Percentiles rank a stretch among this genome's conserved stretches.
Evolutionary conservation across 1,284 basidiomycete genomes (phyloP).

Genomic region (Fistulina hepatica): DNA sequence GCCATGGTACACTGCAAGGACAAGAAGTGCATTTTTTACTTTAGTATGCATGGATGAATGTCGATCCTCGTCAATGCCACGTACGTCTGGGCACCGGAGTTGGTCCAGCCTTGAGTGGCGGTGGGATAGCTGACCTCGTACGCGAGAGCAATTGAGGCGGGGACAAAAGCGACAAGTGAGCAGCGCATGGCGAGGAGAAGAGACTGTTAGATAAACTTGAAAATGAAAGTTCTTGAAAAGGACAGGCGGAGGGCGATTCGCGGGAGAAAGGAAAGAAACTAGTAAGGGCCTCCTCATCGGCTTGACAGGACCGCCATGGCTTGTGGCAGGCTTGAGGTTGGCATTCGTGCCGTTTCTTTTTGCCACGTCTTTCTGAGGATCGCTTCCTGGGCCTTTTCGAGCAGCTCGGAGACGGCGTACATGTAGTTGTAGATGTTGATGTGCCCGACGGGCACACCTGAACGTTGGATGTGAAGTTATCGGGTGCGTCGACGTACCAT

Average conservation of each 20-base stretch:
- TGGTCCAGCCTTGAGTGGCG: conserved; percentile 42
- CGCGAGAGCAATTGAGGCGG: conserved; percentile 48
- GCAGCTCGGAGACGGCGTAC: conserved; percentile 83
- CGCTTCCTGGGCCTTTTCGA: conserved; percentile 64
- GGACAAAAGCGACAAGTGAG: conserved; percentile 26
- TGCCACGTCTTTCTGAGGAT: no score
- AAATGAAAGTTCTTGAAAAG: conserved; percentile 12
- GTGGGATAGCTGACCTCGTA: conserved; percentile 49
- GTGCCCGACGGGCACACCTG: conserved; percentile 39
- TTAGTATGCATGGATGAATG: not conserved
- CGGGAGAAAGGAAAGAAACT: conserved; percentile 3
- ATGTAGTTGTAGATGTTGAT: conserved; percentile 90
- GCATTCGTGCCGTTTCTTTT: no score
- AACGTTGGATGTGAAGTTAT: not conserved
- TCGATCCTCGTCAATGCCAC: not conserved
- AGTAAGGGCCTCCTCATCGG: no score
- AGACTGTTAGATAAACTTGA: conserved; percentile 10
- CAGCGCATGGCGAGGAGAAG: conserved; percentile 33
- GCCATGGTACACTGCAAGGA: conserved; percentile 48
- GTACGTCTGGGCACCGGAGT: conserved; percentile 37
- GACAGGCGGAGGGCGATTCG: conserved; percentile 14
- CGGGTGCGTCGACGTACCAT: conserved; percentile 42
- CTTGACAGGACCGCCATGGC: no score
- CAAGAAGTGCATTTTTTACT: no score
- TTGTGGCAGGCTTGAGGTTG: no score